Evolutionary conservation across 164 flowering plant species (phyloP), one percentile per base, ranked within the genome.

Genomic region (Stephania japonica): DNA sequence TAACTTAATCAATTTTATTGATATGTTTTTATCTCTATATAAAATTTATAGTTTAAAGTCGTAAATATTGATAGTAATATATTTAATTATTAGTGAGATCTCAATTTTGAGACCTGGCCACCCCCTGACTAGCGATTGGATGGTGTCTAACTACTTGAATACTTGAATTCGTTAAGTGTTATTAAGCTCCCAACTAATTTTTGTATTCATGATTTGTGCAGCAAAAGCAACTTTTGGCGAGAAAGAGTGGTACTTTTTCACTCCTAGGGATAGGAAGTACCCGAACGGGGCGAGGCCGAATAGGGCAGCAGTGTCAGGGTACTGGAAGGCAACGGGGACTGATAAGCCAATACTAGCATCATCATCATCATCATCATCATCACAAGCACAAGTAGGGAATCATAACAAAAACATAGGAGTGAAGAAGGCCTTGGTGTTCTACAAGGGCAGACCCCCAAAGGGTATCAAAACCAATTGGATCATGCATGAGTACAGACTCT

Each of bases 381-480:
- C 38, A 32, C 38, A 32, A 32, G 18, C 21, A 59, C 64, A 59
- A 59, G 64, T 21, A 59, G 64, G 64, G 64, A 59, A 19, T 19
- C 5, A 24, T 19, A 59, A 59, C 23, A n/a, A 24, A 19, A 59
- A 59, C 23, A n/a, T 59, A 19, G 64, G 64, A 19, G 64, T 59
- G 64, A 59, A 59, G 64, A 59, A 59, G 64, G 64, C 64, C 21
- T 59, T 59, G 64, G 64, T 59, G 64, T 59, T 59, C 24, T 59
- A 59, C 64, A 59, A 59, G 9, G 64, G 64, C 1, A 59, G 64
- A 4, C 64, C 64, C 21, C 64, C 64, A 59, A 59, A 18, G 64
- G 64, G 64, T 18, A n/a, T 59, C 9, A 59, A 59, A 24, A 59
- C 64, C 21, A 59, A 59, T 59, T 59, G 64, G 64, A 59, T 59